phyloP scores from a whole-genome alignment of 2,329 filamentous ascomycete species.

The Sclerotinia sclerotiorum region DNA sequence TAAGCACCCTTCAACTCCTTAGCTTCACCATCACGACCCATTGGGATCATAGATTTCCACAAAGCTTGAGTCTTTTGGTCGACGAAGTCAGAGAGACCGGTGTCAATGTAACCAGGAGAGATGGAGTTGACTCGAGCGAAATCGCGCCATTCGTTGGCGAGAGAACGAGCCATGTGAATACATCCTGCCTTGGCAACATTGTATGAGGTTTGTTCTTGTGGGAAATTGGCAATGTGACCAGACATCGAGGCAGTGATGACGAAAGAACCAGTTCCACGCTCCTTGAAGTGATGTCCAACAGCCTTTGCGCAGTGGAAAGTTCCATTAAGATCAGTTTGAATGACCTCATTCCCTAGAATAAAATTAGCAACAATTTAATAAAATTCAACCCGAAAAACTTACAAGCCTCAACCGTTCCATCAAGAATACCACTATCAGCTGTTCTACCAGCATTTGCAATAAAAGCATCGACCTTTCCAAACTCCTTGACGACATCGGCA shows the following conservation, averaged over 20 bases:
- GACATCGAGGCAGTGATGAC: slow-evolving; percentile 66
- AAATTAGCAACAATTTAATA: background rate
- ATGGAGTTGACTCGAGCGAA: slow-evolving; percentile 69
- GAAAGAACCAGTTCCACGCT: slow-evolving; percentile 62
- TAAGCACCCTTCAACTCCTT: slow-evolving; percentile 62
- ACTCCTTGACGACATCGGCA: slow-evolving; percentile 63
- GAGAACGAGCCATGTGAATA: slow-evolving; percentile 61
- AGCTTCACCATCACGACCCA: slow-evolving; percentile 59
- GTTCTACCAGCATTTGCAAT: slow-evolving; percentile 71
- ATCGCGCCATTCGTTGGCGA: slow-evolving; percentile 69
- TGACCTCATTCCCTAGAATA: slow-evolving; percentile 51
- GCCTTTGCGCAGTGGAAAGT: slow-evolving; percentile 67
- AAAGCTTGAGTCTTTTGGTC: slow-evolving; percentile 56
- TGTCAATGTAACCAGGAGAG: slow-evolving; percentile 68
- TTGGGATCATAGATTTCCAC: slow-evolving; percentile 60
- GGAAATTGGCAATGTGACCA: slow-evolving; percentile 54
- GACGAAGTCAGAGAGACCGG: slow-evolving; percentile 62
- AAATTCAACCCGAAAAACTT: background rate
- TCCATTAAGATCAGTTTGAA: slow-evolving; percentile 66
- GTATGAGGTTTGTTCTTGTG: slow-evolving; percentile 66
- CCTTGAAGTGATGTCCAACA: slow-evolving; percentile 65
- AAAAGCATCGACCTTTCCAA: slow-evolving; percentile 67
- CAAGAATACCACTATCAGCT: slow-evolving; percentile 66
- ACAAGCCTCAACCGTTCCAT: slow-evolving; percentile 65
- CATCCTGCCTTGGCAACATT: slow-evolving; percentile 66